A percentile compares a stretch with the other conserved stretches of the same genome.
These are phyloP conservation scores for Ehretia macrophylla DNA, from an alignment of 257 asterid genomes.

Conservation along the genomic window DNA sequence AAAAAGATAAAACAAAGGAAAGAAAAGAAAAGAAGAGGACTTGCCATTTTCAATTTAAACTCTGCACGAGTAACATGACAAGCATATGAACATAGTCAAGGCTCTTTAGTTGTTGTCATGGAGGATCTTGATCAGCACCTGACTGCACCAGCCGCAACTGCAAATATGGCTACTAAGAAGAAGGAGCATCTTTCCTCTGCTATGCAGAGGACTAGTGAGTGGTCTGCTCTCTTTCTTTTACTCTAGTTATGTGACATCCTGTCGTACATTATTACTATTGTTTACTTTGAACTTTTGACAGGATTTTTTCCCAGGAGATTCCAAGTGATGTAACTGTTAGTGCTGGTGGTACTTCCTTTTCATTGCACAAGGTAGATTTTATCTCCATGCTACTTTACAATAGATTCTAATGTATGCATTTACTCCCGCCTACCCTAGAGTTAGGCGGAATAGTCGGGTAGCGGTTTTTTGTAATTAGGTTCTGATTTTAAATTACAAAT, in stretches of 20 bases:
- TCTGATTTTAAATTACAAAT: too few species aligned
- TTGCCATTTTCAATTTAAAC: slow-evolving; percentile 13
- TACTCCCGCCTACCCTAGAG: too few species aligned
- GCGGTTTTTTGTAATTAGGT: too few species aligned
- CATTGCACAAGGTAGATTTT: slow-evolving; percentile 69
- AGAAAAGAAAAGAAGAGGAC: slow-evolving; percentile 3
- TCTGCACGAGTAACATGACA: slow-evolving; percentile 1
- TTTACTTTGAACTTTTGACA: slow-evolving; percentile 23
- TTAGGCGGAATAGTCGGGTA: too few species aligned
- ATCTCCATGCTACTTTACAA: background rate
- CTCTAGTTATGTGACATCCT: background rate
- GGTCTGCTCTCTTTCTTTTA: slow-evolving; percentile 35
- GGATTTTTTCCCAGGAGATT: slow-evolving; percentile 86
- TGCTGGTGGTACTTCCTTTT: slow-evolving; percentile 65
- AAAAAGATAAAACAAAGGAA: background rate
- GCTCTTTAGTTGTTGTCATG: slow-evolving; percentile 5
- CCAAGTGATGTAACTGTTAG: slow-evolving; percentile 67
- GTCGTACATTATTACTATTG: background rate
- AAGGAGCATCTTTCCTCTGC: slow-evolving; percentile 66
- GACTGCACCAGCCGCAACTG: slow-evolving; percentile 11
- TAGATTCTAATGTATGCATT: background rate
- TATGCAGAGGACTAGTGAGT: slow-evolving; percentile 83
- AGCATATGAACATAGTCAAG: background rate
- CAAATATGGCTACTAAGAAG: slow-evolving; percentile 51
- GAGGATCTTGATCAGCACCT: slow-evolving; percentile 30